Percentiles rank a stretch among this genome's conserved stretches.
Conservation (phyloP, 2,329 filamentous ascomycete genomes). For the Sporothrix euskadiensis region DNA sequence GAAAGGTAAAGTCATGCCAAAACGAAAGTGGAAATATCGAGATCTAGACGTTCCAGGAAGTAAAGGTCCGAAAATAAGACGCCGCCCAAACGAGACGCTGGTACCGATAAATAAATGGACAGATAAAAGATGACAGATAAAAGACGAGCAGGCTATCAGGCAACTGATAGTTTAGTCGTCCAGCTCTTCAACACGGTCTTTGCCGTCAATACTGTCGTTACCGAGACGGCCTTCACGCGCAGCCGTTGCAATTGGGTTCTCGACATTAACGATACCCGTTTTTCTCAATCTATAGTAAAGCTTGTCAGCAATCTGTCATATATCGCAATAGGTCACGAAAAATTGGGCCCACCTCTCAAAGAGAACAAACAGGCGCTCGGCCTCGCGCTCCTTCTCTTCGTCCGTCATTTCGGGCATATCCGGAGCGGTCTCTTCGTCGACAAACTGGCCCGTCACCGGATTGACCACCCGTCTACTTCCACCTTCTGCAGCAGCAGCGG, state of each 20-base stretch:
- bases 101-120: background rate
- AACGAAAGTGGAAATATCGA: background rate
- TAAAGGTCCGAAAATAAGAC: background rate
- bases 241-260: slow-evolving; percentile 75
- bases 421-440: slow-evolving; percentile 64
- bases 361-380: slow-evolving; percentile 82
- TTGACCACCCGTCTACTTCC: slow-evolving; percentile 56
- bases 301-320: background rate
- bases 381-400: slow-evolving; percentile 90
- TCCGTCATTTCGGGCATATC: slow-evolving; percentile 74
- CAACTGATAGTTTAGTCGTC: slow-evolving; percentile 36
- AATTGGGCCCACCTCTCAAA: slow-evolving; percentile 69
- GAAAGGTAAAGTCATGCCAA: background rate
- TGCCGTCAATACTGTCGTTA: slow-evolving; percentile 57
- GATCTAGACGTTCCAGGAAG: background rate
- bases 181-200: slow-evolving; percentile 51
- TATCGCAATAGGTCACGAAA: background rate
- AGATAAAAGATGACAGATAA: background rate
- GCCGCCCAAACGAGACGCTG: background rate
- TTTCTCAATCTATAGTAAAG: slow-evolving; percentile 56
- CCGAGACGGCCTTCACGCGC: slow-evolving; percentile 69
- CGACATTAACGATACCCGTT: slow-evolving; percentile 73
- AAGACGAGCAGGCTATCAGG: background rate
- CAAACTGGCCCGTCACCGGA: slow-evolving; percentile 81
- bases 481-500: slow-evolving; percentile 24